These are phyloP conservation scores for Chaetomium cochliodes DNA, from an alignment of 495 filamentous ascomycete genomes.

Conservation along the genomic window DNA sequence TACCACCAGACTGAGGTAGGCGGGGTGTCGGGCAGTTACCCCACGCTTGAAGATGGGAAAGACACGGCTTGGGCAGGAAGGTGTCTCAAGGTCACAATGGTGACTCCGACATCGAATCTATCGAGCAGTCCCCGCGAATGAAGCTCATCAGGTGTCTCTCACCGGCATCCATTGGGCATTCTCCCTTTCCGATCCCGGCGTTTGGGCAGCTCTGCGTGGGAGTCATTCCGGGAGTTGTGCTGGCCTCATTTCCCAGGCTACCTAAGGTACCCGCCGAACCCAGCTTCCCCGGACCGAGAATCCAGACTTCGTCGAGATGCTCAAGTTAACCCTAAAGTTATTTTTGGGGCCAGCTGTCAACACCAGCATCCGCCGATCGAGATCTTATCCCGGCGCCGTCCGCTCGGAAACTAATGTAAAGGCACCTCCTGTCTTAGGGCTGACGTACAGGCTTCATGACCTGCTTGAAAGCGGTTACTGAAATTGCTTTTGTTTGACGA, in stretches of 20 bases:
- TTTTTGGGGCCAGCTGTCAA: constrained; percentile 18
- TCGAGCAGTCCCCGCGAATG: not conserved
- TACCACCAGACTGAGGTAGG: not conserved
- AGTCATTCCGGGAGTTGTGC: not conserved
- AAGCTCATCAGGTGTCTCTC: not conserved
- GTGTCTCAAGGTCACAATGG: not conserved
- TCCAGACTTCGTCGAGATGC: not conserved
- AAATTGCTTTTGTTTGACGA: constrained; percentile 33
- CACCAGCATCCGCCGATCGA: constrained; percentile 23
- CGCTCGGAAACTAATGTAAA: constrained; percentile 8
- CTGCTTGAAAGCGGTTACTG: constrained; percentile 33
- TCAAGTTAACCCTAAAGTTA: not conserved
- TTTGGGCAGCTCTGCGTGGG: constrained; percentile 15
- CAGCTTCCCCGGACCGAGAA: not conserved
- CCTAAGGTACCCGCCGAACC: not conserved
- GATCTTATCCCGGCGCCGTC: constrained; percentile 17
- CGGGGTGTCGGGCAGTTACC: no score
- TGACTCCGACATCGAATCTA: not conserved
- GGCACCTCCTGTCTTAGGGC: constrained; percentile 8
- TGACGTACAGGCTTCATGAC: constrained; percentile 15
- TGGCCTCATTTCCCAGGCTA: not conserved
- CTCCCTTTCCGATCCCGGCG: not conserved
- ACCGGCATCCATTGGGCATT: constrained; percentile 20
- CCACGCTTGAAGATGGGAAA: no score
- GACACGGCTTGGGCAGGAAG: not conserved